Evolutionary conservation across 2,329 filamentous ascomycete genomes (phyloP).

Genomic region (Colletotrichum echinochloae): DNA sequence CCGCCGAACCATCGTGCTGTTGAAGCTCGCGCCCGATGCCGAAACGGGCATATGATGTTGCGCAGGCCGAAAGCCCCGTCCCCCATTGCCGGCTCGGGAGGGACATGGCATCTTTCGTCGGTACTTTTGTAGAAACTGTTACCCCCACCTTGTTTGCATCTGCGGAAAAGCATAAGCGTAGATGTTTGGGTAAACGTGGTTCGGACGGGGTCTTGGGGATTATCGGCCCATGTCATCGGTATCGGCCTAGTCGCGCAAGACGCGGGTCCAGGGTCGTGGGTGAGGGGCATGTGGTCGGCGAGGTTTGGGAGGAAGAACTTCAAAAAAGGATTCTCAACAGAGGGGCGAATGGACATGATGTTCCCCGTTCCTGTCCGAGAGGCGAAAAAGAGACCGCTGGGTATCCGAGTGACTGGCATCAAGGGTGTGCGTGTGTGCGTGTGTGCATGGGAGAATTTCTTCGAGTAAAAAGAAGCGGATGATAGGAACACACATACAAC

Average conservation of each 20-base stretch:
- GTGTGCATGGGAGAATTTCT: no score
- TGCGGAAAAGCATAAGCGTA: no score
- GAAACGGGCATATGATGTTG: not conserved
- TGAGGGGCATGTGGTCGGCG: not conserved
- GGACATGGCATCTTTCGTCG: not conserved
- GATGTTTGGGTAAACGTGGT: no score
- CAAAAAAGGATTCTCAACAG: not conserved
- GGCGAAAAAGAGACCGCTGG: not conserved
- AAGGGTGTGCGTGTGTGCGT: no score
- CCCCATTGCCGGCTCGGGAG: not conserved
- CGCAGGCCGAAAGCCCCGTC: no score
- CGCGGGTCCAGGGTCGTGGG: no score
- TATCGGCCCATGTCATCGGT: not conserved
- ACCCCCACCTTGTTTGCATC: no score
- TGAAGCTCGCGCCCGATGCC: not conserved
- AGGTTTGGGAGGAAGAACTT: not conserved
- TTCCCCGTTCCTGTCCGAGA: not conserved
- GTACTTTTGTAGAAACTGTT: not conserved
- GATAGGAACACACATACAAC: not conserved
- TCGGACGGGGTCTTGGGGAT: not conserved
- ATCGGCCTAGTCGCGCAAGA: not conserved
- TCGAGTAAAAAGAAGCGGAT: not conserved
- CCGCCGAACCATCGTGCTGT: no score
- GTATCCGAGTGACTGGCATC: no score
- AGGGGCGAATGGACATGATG: not conserved